These are phyloP conservation scores for Paraleonurus japonicus DNA, from an alignment of 257 asterid species.

Conservation along the genomic window DNA sequence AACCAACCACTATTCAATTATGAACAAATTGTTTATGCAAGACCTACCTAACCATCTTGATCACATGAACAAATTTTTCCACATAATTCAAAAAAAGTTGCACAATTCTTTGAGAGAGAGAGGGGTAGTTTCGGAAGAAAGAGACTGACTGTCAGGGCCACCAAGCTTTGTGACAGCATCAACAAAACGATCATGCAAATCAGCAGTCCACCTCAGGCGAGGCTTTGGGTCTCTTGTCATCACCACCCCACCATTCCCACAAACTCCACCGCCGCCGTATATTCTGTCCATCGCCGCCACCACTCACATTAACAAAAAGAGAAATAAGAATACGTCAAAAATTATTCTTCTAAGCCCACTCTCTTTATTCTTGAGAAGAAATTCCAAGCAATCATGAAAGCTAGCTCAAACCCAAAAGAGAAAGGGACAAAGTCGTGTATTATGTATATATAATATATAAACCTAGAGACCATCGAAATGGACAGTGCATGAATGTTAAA, in stretches of 20 bases:
- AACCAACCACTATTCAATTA: neutral
- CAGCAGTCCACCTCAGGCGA: constrained; percentile 69
- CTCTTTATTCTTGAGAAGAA: constrained; percentile 33
- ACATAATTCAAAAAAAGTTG: neutral
- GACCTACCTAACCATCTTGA: neutral
- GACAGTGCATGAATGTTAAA: constrained; percentile 30
- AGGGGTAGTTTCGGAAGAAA: neutral
- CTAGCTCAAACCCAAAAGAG: constrained; percentile 26
- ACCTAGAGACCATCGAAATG: neutral
- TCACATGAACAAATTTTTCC: constrained; percentile 13
- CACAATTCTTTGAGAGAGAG: neutral
- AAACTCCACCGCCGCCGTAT: constrained; percentile 39
- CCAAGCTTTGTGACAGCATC: constrained; percentile 78
- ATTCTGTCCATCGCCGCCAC: constrained; percentile 46
- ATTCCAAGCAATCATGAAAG: constrained; percentile 25
- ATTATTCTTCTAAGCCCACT: constrained; percentile 19
- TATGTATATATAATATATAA: neutral
- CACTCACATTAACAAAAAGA: constrained; percentile 5
- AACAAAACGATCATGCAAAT: constrained; percentile 67
- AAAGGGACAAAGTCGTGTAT: constrained; percentile 14
- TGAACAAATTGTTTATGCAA: neutral
- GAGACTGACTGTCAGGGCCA: constrained; percentile 62
- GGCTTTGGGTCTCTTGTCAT: constrained; percentile 71
- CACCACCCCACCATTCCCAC: constrained; percentile 37
- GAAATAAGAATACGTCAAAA: neutral